A percentile compares a stretch with the other conserved stretches of the same genome.
These are phyloP conservation scores for Tremellales sp. DNA, from an alignment of 1,284 basidiomycete species.

Conservation along the genomic window DNA sequence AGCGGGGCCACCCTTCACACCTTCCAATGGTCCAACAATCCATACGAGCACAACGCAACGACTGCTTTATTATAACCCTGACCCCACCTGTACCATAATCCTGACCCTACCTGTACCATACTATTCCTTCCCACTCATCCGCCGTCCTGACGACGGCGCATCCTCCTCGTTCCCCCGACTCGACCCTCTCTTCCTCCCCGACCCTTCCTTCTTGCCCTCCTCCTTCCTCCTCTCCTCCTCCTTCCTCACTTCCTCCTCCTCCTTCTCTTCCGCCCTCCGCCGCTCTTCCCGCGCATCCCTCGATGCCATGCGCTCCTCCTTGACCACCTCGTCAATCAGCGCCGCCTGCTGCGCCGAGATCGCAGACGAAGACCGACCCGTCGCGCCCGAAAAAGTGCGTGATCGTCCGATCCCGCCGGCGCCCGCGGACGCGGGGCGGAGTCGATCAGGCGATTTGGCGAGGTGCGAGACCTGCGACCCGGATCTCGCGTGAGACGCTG, in stretches of 20 bases:
- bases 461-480: neutral
- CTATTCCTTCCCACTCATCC: too few relatives aligned
- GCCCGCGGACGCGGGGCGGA: conserved; percentile 4
- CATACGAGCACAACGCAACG: too few relatives aligned
- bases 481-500: neutral
- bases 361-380: conserved; percentile 3
- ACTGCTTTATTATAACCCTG: too few relatives aligned
- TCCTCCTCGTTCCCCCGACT: neutral
- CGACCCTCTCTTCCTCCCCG: neutral
- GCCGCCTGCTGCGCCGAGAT: conserved; percentile 18
- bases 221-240: conserved; percentile 17
- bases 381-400: conserved; percentile 4
- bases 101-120: too few relatives aligned
- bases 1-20: too few relatives aligned
- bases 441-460: neutral
- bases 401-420: neutral
- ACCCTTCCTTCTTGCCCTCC: conserved; percentile 1
- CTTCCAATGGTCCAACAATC: too few relatives aligned
- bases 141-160: too few relatives aligned
- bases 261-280: conserved; percentile 13
- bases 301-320: conserved; percentile 24
- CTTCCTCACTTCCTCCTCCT: conserved; percentile 26
- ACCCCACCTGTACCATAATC: too few relatives aligned
- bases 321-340: conserved; percentile 31
- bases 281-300: conserved; percentile 16